Evolutionary conservation across 2,329 filamentous ascomycete species (phyloP).

Genomic region (Didymella arachidicola): DNA sequence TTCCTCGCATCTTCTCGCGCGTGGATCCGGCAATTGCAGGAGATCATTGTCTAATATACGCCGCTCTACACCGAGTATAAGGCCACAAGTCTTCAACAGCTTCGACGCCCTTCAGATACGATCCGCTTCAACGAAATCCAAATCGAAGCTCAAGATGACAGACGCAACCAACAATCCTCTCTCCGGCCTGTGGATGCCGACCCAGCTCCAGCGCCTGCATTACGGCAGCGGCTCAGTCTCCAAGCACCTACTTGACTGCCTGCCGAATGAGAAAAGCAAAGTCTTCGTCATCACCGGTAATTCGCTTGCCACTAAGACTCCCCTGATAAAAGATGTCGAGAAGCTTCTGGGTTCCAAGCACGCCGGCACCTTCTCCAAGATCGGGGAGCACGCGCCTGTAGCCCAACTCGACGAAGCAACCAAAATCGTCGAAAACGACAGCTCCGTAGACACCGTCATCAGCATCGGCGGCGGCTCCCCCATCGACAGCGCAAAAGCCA

Average conservation of each 20-base stretch:
- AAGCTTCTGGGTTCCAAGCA: slow-evolving; percentile 56
- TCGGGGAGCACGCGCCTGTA: slow-evolving; percentile 64
- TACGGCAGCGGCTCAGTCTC: slow-evolving; percentile 60
- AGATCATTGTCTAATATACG: slow-evolving; percentile 5
- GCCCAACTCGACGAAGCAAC: slow-evolving; percentile 62
- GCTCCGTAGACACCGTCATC: slow-evolving; percentile 62
- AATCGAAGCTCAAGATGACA: slow-evolving; percentile 45
- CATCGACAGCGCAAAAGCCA: slow-evolving; percentile 58
- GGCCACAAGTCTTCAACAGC: neutral
- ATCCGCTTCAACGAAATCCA: slow-evolving; percentile 19
- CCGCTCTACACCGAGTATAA: neutral
- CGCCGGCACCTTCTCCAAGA: slow-evolving; percentile 63
- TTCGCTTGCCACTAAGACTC: slow-evolving; percentile 63
- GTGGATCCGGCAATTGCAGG: slow-evolving; percentile 17
- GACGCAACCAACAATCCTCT: slow-evolving; percentile 56
- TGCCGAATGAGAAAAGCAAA: slow-evolving; percentile 57
- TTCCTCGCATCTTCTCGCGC: slow-evolving; percentile 10
- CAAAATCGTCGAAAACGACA: slow-evolving; percentile 55
- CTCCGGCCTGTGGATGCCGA: slow-evolving; percentile 60
- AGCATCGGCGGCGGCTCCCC: slow-evolving; percentile 63
- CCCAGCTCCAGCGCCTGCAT: slow-evolving; percentile 58
- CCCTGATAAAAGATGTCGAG: slow-evolving; percentile 61
- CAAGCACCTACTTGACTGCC: slow-evolving; percentile 56
- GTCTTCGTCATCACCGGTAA: slow-evolving; percentile 66
- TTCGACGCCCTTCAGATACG: slow-evolving; percentile 1